Evolutionary conservation across 495 filamentous ascomycete genomes (phyloP).

Genomic region (Paragyromitra xinjiangensis): DNA sequence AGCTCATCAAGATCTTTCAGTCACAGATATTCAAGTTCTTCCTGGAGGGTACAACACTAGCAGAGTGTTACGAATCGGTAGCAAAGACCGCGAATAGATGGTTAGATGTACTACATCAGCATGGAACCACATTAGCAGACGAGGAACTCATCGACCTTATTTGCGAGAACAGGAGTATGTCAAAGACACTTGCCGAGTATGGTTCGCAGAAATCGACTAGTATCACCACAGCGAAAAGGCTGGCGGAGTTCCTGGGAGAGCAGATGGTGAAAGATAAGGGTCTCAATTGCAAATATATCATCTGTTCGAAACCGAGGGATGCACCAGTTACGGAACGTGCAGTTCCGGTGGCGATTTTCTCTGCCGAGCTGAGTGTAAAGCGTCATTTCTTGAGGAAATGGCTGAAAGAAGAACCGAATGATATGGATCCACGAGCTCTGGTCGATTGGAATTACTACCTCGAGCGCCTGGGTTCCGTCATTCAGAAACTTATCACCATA

Average conservation of each 20-base stretch:
- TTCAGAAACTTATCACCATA: constrained; percentile 99
- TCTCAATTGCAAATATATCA: constrained; percentile 99
- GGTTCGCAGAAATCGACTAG: constrained; percentile 94
- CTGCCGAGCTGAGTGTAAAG: constrained; percentile 86
- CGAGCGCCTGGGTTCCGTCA: constrained; percentile 91
- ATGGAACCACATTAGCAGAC: constrained; percentile 86
- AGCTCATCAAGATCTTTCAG: constrained; percentile 99
- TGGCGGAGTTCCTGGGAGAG: constrained; percentile 95
- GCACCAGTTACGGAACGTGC: constrained; percentile 95
- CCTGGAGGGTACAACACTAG: constrained; percentile 83
- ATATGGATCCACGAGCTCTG: constrained; percentile 87
- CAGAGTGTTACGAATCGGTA: constrained; percentile 89
- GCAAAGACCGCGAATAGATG: constrained; percentile 95
- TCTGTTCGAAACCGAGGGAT: constrained; percentile 83
- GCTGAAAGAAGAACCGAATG: constrained; percentile 90
- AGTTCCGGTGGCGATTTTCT: constrained; percentile 96
- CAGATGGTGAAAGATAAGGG: constrained; percentile 99
- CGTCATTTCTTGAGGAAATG: constrained; percentile 91
- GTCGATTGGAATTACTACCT: constrained; percentile 98
- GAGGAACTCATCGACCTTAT: constrained; percentile 98
- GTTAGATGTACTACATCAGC: constrained; percentile 90
- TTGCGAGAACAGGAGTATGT: constrained; percentile 97
- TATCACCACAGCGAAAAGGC: constrained; percentile 94
- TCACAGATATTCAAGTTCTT: constrained; percentile 99
- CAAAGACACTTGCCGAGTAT: constrained; percentile 95